A percentile compares a stretch with the other conserved stretches of the same genome.
These are phyloP conservation scores for Alisma plantagoaquatica DNA, from an alignment of 106 monocot species.

Conservation along the genomic window DNA sequence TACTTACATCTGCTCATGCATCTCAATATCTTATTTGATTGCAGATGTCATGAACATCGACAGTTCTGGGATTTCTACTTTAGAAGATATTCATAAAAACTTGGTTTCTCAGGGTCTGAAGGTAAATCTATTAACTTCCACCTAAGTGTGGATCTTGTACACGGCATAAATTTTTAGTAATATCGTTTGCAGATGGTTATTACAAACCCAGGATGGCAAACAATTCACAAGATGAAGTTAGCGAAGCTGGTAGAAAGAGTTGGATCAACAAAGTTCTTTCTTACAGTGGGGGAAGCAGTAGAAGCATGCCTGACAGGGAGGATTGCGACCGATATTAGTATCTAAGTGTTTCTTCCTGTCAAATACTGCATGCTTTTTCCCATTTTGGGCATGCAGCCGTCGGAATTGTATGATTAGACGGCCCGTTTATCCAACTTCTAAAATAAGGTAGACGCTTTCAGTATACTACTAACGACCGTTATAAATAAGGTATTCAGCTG, in stretches of 20 bases:
- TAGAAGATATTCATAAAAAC: slow-evolving; percentile 60
- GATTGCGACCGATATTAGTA: too few relatives aligned
- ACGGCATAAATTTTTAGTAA: not conserved
- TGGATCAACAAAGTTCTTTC: slow-evolving; percentile 55
- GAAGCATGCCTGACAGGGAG: slow-evolving; percentile 79
- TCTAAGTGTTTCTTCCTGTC: too few relatives aligned
- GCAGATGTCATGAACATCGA: slow-evolving; percentile 86
- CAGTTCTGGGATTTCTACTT: slow-evolving; percentile 46
- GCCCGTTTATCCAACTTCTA: too few relatives aligned
- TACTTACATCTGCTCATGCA: not conserved
- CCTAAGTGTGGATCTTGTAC: not conserved
- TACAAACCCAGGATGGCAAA: slow-evolving; percentile 59
- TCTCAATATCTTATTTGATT: slow-evolving; percentile 6
- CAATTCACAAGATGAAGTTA: slow-evolving; percentile 72
- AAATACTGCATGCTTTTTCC: too few relatives aligned
- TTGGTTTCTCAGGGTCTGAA: slow-evolving; percentile 39
- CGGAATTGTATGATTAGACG: too few relatives aligned
- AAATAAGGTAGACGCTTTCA: too few relatives aligned
- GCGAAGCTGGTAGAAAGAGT: slow-evolving; percentile 35
- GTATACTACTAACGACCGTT: too few relatives aligned
- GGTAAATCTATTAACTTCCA: slow-evolving; percentile 20
- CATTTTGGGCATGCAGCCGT: too few relatives aligned
- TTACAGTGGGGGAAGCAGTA: slow-evolving; percentile 63
- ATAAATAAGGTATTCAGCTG: too few relatives aligned
- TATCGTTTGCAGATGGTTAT: slow-evolving; percentile 40